A percentile compares a stretch with the other conserved stretches of the same genome.
These are phyloP conservation scores for Handroanthus guayacan DNA, from an alignment of 257 asterid species.

Conservation along the genomic window DNA sequence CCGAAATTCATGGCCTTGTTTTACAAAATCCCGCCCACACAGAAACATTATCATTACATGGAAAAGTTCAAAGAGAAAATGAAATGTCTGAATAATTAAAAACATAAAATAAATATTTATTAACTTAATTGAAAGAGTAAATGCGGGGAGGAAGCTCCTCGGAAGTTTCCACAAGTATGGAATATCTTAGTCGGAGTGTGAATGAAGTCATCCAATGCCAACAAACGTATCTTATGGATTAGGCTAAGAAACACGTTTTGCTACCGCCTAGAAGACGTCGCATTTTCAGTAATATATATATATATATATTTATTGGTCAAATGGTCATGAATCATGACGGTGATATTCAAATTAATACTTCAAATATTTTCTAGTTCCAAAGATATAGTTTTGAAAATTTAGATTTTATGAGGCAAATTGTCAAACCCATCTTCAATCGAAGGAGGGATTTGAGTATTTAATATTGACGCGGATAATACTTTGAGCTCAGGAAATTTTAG, in stretches of 20 bases:
- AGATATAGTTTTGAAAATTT: too few species aligned
- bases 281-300: background rate
- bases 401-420: too few species aligned
- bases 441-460: too few species aligned
- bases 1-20: too few species aligned
- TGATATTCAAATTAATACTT: too few species aligned
- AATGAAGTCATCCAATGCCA: slow-evolving; percentile 8
- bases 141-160: background rate
- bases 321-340: background rate
- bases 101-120: background rate
- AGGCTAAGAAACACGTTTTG: slow-evolving; percentile 12
- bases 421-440: too few species aligned
- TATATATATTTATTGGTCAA: background rate
- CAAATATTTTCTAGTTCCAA: too few species aligned
- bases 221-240: background rate
- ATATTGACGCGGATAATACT: too few species aligned
- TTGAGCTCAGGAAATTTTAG: too few species aligned
- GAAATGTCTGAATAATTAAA: background rate
- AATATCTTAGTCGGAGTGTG: background rate
- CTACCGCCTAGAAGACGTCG: background rate
- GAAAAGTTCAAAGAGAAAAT: background rate
- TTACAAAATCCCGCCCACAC: too few species aligned
- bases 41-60: background rate
- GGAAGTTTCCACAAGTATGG: background rate
- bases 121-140: background rate